phyloP scores from a whole-genome alignment of 768 basidiomycete genomes.

The Rhodotorula taiwanensis region DNA sequence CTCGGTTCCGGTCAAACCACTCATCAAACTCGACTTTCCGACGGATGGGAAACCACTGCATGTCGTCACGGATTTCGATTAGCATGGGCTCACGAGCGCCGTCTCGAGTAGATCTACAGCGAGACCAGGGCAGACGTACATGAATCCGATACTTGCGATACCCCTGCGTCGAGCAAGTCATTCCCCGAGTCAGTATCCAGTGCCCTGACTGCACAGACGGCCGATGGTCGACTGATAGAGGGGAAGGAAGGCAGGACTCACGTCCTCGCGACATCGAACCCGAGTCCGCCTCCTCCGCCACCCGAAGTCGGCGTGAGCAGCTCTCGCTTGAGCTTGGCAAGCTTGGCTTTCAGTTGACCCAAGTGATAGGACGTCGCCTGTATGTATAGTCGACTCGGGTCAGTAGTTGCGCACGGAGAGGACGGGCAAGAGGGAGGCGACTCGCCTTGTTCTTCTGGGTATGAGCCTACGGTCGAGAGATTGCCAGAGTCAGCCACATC shows the following conservation, averaged over 20 bases:
- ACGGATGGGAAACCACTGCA: constrained; percentile 65
- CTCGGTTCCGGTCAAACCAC: constrained; percentile 90
- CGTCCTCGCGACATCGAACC: constrained; percentile 97
- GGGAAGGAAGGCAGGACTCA: not conserved
- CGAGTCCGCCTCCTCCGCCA: constrained; percentile 78
- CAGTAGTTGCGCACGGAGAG: not conserved
- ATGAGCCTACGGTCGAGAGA: not conserved
- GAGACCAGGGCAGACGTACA: constrained; percentile 62
- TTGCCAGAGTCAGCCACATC: too few relatives aligned
- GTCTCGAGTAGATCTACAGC: too few relatives aligned
- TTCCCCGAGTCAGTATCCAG: too few relatives aligned
- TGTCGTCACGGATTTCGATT: too few relatives aligned
- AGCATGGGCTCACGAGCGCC: too few relatives aligned
- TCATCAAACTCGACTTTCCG: constrained; percentile 77
- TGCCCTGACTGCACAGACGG: too few relatives aligned
- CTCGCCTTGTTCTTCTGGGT: constrained; percentile 5
- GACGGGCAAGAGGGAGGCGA: not conserved
- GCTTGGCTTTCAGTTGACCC: constrained; percentile 58
- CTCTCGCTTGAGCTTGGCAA: constrained; percentile 92
- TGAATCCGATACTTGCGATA: constrained; percentile 69
- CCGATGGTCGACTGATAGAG: too few relatives aligned
- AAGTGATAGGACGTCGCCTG: constrained; percentile 6
- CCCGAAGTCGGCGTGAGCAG: constrained; percentile 70
- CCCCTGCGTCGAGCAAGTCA: too few relatives aligned
- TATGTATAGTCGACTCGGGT: not conserved